Base-by-base conservation (phyloP, 352 stramenopile species). In the Pythium myriotylum region DNA sequence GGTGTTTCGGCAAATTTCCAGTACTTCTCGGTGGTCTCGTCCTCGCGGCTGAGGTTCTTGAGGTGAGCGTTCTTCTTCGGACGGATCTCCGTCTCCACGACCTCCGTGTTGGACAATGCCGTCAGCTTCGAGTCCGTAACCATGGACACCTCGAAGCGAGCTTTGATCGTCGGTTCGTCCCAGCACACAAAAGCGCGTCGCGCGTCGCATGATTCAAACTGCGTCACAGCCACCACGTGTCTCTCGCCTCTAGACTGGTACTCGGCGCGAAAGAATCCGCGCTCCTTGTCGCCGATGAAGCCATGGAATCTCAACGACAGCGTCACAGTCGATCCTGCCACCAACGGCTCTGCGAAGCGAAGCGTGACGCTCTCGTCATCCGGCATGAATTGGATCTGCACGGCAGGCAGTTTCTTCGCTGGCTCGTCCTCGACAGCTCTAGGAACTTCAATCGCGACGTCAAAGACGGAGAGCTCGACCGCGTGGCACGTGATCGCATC, bases 111-210 rank as follows among this genome's bases (percentile, higher is more conserved):
- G 63, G 74, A 94, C 59, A 99, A 90, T 46, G 93, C 96, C 48
- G 94, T 93, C n/a, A 98, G 76, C 48, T 96, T 70, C 22, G 66
- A 68, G 47, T 96, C 89, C 9, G 98, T 95, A 24, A 94, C 81
- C 65, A 99, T 97, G 9, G 85, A 89, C 35, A 99, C 84, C 53
- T 88, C 73, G 62, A 98, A 99, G 4, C 82, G 86, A 13, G 96
- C 95, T 72, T 99, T 99, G 22, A 97, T 78, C 33, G 91, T 85
- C 2, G 97, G 97, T 76, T 99, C 97, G 67, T 99, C 97, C 86
- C 95, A 98, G 76, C 97, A 99, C 8, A 97, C 96, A 59, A 99
- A 99, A 40, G 92, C 96, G 20, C 94, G 84, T 50, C 96, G 85
- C 19, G 88, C 86, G 56, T 97, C 85, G 52, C 89, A 88, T 14